Base-by-base conservation (phyloP, 176 grass and related monocot genomes). In the Oryza longistaminata region DNA sequence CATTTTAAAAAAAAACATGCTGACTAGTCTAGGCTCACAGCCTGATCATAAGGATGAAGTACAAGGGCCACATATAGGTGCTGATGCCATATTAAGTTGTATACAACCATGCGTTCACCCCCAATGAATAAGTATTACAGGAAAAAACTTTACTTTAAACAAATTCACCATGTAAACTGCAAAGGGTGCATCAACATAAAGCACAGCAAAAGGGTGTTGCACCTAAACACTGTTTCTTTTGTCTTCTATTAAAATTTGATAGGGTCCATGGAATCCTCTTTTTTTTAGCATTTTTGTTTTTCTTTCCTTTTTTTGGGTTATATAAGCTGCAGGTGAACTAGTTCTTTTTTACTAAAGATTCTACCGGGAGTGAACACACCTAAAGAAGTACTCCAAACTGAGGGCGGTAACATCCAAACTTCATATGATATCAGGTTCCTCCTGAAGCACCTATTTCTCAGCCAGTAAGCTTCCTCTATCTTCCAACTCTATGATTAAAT, bases 291-390 rank as follows among this genome's bases (percentile, higher is more conserved):
- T 78, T 78, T 83, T 64, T 11, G 34, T 35, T 35, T 45, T 29
- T 29, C 46, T 33, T 50, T 67, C 3, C 0, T 5, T 19, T 8
- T 88, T 82, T 83, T 7, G 46, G 22, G 68, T 62, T 61, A 72
- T 73, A 24, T 55, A 73, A 66, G 58, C 87, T 79, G 66, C 10
- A 77, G 50, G 42, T 8, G 76, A 60, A 27, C 27, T 80, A 81
- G 17, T 17, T 52, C 13, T 17, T 15, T 15, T 15, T 52, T 42
- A 34, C 77, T 66, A 7, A 66, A 15, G 49, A n/a, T 35, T 40
- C 42, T 70, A 74, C 35, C 70, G 25, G 66, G 78, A 33, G 44
- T 74, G 68, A 42, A 4, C 24, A 2, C 19, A 70, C 49, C 49
- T 52, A 52, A 15, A 16, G 49, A 52, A 39, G 7, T 37, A 31